These are phyloP conservation scores for Strobilomyces dryophilus DNA, from an alignment of 768 basidiomycete genomes.

Conservation along the genomic window DNA sequence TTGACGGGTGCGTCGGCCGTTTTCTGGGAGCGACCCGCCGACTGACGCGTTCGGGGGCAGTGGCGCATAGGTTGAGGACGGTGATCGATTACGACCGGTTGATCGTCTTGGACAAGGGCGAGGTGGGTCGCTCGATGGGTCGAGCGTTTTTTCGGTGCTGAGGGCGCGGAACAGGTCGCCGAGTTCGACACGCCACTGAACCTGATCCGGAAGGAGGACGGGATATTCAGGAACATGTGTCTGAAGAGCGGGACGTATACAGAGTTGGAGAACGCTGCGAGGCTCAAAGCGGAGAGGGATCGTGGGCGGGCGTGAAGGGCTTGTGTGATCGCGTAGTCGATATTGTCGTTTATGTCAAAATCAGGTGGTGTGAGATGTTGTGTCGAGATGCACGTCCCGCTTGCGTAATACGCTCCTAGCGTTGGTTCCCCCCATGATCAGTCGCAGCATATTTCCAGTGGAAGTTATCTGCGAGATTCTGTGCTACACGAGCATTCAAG, in stretches of 20 bases:
- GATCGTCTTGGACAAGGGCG: conserved; percentile 62
- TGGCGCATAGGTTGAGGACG: conserved; percentile 72
- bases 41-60: conserved; percentile 11
- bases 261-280: conserved; percentile 58
- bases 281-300: conserved; percentile 32
- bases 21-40: neutral
- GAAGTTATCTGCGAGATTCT: too few relatives aligned
- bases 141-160: neutral
- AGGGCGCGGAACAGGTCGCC: conserved; percentile 32
- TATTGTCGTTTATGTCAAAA: too few relatives aligned
- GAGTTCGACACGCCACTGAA: conserved; percentile 74
- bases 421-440: too few relatives aligned
- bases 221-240: conserved; percentile 68
- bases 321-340: neutral
- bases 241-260: conserved; percentile 62
- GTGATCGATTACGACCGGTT: conserved; percentile 80
- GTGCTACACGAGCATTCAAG: too few relatives aligned
- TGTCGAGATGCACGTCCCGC: too few relatives aligned
- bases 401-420: too few relatives aligned
- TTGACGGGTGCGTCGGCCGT: conserved; percentile 53
- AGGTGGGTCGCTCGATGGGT: conserved; percentile 15
- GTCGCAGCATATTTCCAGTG: too few relatives aligned
- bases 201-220: conserved; percentile 56
- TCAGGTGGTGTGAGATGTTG: too few relatives aligned
- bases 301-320: neutral